Conservation (phyloP, 306 rosid species). For the Vachellia pachyceras region DNA sequence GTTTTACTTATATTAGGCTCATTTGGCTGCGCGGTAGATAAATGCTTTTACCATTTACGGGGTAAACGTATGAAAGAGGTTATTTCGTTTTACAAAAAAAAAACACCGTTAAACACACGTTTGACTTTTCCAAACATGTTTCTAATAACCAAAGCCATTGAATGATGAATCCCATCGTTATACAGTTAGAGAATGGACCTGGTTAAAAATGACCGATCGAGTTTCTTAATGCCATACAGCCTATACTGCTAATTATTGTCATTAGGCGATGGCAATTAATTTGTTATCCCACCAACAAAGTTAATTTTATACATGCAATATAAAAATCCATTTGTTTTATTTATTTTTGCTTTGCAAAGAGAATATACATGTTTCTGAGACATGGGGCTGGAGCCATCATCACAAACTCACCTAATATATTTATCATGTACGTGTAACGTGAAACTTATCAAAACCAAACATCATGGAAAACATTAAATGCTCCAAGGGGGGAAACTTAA, state of each 20-base stretch:
- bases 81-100: no score
- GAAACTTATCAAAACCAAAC: background rate
- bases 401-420: background rate
- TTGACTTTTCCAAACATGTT: no score
- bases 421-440: background rate
- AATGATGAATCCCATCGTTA: no score
- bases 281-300: background rate
- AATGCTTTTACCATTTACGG: no score
- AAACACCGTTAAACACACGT: no score
- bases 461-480: background rate
- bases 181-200: no score
- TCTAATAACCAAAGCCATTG: no score
- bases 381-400: no score
- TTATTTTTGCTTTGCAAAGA: background rate
- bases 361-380: no score
- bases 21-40: no score
- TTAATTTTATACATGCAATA: background rate
- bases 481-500: background rate
- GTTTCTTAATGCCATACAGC: background rate
- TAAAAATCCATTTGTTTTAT: background rate
- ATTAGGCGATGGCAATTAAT: background rate
- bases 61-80: no score
- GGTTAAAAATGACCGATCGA: no score
- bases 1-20: background rate
- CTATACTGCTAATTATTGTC: background rate